phyloP scores from a whole-genome alignment of 2,329 filamentous ascomycete species.

The Dendryphion nanum region DNA sequence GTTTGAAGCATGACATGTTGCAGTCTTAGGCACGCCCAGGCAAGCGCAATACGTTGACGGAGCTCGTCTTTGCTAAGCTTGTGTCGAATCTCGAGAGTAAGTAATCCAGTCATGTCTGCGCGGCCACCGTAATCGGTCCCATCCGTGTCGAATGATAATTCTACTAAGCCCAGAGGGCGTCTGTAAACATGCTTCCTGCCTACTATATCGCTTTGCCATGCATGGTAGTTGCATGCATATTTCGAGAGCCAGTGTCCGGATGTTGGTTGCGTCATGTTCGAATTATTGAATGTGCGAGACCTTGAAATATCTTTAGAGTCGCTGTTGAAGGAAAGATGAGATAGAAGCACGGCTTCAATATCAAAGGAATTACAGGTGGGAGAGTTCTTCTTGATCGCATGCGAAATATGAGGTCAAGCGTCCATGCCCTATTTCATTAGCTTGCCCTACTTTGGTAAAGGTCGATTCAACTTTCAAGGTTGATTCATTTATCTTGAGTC shows the following conservation, averaged over 20 bases:
- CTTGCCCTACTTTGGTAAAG: too few species aligned
- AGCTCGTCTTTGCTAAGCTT: slow-evolving; percentile 27
- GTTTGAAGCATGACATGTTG: slow-evolving; percentile 41
- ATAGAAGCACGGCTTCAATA: too few species aligned
- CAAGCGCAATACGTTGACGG: slow-evolving; percentile 35
- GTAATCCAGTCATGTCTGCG: slow-evolving; percentile 44
- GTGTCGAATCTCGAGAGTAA: slow-evolving; percentile 38
- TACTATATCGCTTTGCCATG: slow-evolving; percentile 28
- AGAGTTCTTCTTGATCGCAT: too few species aligned
- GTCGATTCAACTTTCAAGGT: too few species aligned
- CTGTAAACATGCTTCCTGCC: slow-evolving; percentile 24
- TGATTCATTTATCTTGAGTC: too few species aligned
- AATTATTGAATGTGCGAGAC: too few species aligned
- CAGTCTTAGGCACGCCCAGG: slow-evolving; percentile 41
- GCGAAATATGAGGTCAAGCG: too few species aligned
- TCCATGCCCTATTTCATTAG: too few species aligned
- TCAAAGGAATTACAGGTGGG: too few species aligned
- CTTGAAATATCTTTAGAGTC: too few species aligned
- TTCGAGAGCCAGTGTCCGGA: slow-evolving; percentile 39
- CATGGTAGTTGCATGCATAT: slow-evolving; percentile 40
- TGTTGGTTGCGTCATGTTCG: too few species aligned
- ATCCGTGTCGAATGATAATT: slow-evolving; percentile 46
- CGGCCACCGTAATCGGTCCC: slow-evolving; percentile 45
- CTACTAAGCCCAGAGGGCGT: slow-evolving; percentile 44
- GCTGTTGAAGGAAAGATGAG: too few species aligned